Percentiles rank a stretch among this genome's conserved stretches.
phyloP scores from a whole-genome alignment of 805 yeast genomes.

The Kodamaea restingae region DNA sequence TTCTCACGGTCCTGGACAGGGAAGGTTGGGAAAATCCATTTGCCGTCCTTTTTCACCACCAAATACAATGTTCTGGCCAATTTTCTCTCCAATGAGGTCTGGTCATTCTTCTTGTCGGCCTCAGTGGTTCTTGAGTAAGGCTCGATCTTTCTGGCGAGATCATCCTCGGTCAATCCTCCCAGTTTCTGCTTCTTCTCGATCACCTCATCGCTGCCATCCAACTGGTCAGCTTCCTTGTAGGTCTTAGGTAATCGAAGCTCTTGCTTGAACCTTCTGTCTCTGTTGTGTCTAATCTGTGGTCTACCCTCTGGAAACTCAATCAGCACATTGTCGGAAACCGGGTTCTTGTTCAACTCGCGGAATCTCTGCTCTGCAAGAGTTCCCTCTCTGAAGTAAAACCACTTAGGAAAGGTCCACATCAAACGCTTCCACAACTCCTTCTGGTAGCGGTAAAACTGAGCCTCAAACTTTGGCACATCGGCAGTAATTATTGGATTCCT shows the following conservation, averaged over 20 bases:
- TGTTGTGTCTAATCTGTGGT: constrained; percentile 81
- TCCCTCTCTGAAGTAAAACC: constrained; percentile 87
- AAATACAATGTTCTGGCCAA: constrained; percentile 78
- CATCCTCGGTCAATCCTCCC: constrained; percentile 32
- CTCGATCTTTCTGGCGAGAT: constrained; percentile 62
- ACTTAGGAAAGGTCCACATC: constrained; percentile 97
- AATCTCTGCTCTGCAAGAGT: constrained; percentile 82
- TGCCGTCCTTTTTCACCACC: constrained; percentile 44
- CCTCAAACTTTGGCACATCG: constrained; percentile 67
- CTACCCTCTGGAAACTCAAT: constrained; percentile 78
- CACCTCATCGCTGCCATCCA: constrained; percentile 14
- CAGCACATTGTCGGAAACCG: constrained; percentile 66
- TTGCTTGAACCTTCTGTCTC: constrained; percentile 85
- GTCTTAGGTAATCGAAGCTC: constrained; percentile 70
- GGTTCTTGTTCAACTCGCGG: constrained; percentile 69
- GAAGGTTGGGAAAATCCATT: constrained; percentile 75
- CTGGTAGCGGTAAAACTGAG: constrained; percentile 76
- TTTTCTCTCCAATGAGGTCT: constrained; percentile 69
- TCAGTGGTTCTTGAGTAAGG: constrained; percentile 71
- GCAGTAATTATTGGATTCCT: constrained; percentile 84
- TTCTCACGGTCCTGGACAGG: constrained; percentile 21
- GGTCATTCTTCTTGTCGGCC: constrained; percentile 66
- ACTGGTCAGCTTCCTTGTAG: constrained; percentile 36
- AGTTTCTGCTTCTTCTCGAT: constrained; percentile 16
- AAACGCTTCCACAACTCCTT: constrained; percentile 80